These are phyloP conservation scores for Cadophora sp. DNA, from an alignment of 2,329 filamentous ascomycete species.

Conservation along the genomic window DNA sequence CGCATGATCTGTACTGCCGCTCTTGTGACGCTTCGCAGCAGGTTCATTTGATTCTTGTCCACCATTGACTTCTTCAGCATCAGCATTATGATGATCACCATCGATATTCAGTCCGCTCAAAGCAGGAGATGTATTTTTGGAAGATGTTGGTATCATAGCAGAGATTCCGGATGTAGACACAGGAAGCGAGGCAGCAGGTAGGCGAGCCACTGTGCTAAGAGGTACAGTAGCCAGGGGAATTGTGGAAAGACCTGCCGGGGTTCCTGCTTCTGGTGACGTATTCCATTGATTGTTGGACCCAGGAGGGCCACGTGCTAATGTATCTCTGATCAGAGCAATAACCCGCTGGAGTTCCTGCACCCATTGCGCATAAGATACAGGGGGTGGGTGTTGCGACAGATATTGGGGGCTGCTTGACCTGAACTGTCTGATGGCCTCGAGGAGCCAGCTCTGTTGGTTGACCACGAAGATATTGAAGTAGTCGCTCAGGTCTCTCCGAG, in stretches of 20 bases:
- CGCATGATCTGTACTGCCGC: conserved; percentile 31
- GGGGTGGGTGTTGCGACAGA: neutral
- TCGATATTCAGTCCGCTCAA: neutral
- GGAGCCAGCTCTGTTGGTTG: neutral
- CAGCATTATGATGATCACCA: neutral
- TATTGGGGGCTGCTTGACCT: conserved; percentile 2
- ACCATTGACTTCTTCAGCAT: neutral
- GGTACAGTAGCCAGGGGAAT: neutral
- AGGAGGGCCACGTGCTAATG: neutral
- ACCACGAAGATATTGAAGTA: neutral
- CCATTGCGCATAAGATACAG: neutral
- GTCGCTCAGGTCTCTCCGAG: neutral
- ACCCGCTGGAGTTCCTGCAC: neutral
- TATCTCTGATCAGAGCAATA: neutral
- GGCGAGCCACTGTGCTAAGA: neutral
- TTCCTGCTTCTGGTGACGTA: no score
- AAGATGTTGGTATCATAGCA: neutral
- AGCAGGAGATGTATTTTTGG: neutral
- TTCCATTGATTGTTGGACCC: neutral
- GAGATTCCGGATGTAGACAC: no score
- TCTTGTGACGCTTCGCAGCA: conserved; percentile 20
- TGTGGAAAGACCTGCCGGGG: neutral
- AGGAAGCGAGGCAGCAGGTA: neutral
- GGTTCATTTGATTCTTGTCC: neutral
- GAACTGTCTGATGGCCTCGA: conserved; percentile 3